Evolutionary conservation across 2,329 filamentous ascomycete genomes (phyloP).

Genomic region (Stachybotrys echinatus): DNA sequence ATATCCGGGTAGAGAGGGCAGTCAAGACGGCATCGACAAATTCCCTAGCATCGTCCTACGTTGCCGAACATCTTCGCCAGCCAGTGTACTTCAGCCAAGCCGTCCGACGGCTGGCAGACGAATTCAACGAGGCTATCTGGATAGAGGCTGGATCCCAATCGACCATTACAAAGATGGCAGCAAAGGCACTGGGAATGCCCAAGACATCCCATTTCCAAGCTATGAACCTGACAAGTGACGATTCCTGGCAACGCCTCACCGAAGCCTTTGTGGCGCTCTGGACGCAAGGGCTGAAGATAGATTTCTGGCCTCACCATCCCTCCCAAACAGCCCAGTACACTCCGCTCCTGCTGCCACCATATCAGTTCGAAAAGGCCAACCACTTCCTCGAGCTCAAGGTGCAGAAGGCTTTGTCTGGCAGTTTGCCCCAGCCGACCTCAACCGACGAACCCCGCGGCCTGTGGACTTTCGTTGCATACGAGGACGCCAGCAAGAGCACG

Average conservation of each 20-base stretch:
- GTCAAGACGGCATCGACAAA: not conserved
- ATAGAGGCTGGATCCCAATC: constrained; percentile 35
- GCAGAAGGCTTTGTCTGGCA: not conserved
- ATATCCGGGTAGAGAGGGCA: constrained; percentile 6
- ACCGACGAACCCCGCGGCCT: not conserved
- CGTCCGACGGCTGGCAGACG: constrained; percentile 26
- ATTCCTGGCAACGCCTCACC: constrained; percentile 8
- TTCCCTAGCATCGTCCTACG: constrained; percentile 6
- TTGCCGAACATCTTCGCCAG: constrained; percentile 30
- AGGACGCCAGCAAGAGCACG: not conserved
- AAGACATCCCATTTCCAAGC: constrained; percentile 2
- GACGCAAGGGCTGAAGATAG: constrained; percentile 26
- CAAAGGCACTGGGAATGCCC: constrained; percentile 12
- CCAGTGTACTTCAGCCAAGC: constrained; percentile 40
- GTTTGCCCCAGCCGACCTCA: not conserved
- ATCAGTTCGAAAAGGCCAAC: constrained; percentile 33
- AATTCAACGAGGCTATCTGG: constrained; percentile 24
- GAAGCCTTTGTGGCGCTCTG: constrained; percentile 27
- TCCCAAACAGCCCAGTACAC: constrained; percentile 16
- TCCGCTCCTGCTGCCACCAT: constrained; percentile 28
- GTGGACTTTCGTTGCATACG: not conserved
- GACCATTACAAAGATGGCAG: constrained; percentile 26
- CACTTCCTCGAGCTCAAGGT: constrained; percentile 31
- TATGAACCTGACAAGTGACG: constrained; percentile 2
- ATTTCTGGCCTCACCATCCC: constrained; percentile 31